Evolutionary conservation across 148 eudicot genomes (phyloP).

Genomic region (Camellia sinensis): DNA sequence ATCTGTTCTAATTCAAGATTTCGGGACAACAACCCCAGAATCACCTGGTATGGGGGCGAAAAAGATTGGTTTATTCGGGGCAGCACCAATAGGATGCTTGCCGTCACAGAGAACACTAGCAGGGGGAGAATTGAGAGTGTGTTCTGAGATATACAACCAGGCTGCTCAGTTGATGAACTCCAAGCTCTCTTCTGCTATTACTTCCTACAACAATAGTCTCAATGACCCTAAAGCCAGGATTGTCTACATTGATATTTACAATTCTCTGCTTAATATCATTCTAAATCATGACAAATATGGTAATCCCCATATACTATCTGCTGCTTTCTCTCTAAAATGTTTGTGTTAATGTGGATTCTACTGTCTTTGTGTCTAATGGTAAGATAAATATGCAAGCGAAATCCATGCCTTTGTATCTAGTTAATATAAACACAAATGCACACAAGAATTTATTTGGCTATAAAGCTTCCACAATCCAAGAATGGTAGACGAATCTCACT

Average conservation of each 20-base stretch:
- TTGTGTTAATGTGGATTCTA: no score
- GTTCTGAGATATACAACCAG: conserved; percentile 32
- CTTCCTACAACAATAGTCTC: conserved; percentile 18
- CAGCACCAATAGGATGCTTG: conserved; percentile 55
- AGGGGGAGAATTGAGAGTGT: conserved; percentile 36
- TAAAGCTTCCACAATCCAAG: no score
- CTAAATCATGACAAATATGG: conserved; percentile 44
- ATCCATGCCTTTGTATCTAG: no score
- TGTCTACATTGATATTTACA: conserved; percentile 54
- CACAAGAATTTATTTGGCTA: no score
- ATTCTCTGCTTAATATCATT: conserved; percentile 42
- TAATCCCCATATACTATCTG: background rate
- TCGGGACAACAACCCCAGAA: no score
- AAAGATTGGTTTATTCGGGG: conserved; percentile 40
- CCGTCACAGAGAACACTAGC: conserved; percentile 51
- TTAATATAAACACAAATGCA: background rate
- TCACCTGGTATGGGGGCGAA: conserved; percentile 46
- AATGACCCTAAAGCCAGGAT: conserved; percentile 29
- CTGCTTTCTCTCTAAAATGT: no score
- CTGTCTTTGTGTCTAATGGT: no score
- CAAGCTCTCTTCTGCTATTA: conserved; percentile 30
- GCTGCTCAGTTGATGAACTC: conserved; percentile 36
- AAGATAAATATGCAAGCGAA: no score
- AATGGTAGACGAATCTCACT: no score
- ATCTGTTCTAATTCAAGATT: no score